phyloP scores from a whole-genome alignment of 2,329 filamentous ascomycete species.

The Aspergillus alliaceus region DNA sequence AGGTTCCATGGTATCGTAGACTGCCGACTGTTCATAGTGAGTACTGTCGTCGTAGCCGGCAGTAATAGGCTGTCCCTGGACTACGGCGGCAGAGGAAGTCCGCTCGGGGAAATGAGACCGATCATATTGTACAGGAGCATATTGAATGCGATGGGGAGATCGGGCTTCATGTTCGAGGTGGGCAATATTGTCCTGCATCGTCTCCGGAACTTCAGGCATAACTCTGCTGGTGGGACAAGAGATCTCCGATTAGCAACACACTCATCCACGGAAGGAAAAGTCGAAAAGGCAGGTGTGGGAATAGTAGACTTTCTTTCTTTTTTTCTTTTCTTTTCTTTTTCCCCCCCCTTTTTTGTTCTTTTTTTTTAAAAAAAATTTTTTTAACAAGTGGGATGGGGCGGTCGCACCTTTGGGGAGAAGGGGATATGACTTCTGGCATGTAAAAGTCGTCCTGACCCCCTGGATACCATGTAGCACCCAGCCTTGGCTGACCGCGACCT shows the following conservation, averaged over 20 bases:
- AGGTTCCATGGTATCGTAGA: conserved; percentile 50
- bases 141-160: conserved; percentile 46
- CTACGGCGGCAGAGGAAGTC: conserved; percentile 32
- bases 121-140: conserved; percentile 33
- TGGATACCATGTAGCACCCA: conserved; percentile 67
- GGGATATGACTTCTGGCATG: conserved; percentile 68
- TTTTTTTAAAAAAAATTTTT: too few relatives aligned
- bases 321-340: conserved; percentile 6
- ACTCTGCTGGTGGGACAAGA: conserved; percentile 57
- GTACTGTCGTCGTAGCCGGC: conserved; percentile 42
- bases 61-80: conserved; percentile 30
- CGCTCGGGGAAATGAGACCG: conserved; percentile 36
- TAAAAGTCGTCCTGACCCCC: conserved; percentile 68
- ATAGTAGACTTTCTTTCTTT: background rate
- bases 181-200: conserved; percentile 93
- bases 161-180: conserved; percentile 80
- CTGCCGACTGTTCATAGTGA: conserved; percentile 53
- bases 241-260: conserved; percentile 27
- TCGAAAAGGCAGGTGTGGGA: background rate
- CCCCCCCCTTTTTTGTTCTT: too few relatives aligned
- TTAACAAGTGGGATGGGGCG: conserved; percentile 1
- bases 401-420: conserved; percentile 66
- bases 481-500: conserved; percentile 40
- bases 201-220: conserved; percentile 92
- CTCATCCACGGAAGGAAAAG: conserved; percentile 8